phyloP scores from a whole-genome alignment of 2,329 filamentous ascomycete genomes.

The Hypomyces perniciosus region DNA sequence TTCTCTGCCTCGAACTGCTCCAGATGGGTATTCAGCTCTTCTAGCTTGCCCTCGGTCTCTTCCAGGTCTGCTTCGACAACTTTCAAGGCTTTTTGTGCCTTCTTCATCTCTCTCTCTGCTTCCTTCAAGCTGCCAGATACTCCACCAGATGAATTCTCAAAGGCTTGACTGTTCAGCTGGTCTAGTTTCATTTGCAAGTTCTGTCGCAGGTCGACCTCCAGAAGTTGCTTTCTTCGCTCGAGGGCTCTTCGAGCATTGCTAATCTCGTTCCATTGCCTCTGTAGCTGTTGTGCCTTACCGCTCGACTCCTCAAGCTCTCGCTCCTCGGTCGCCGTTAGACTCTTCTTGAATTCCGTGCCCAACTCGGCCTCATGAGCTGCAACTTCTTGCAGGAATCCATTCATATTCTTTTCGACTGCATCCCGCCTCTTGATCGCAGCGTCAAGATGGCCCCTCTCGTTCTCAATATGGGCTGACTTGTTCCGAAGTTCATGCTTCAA shows the following conservation, averaged over 20 bases:
- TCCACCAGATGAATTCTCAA: constrained; percentile 59
- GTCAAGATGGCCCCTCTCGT: constrained; percentile 67
- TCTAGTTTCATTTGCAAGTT: constrained; percentile 84
- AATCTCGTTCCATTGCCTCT: constrained; percentile 69
- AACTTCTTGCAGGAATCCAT: constrained; percentile 68
- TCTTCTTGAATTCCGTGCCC: constrained; percentile 85
- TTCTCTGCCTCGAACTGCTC: constrained; percentile 49
- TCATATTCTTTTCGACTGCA: constrained; percentile 67
- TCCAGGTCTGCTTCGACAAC: constrained; percentile 62
- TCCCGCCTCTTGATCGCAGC: constrained; percentile 58
- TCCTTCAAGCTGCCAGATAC: constrained; percentile 66
- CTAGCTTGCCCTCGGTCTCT: constrained; percentile 70
- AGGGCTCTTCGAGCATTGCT: constrained; percentile 69
- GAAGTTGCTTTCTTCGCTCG: constrained; percentile 71
- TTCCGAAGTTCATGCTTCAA: constrained; percentile 69
- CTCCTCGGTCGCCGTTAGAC: constrained; percentile 77
- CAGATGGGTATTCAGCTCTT: constrained; percentile 43
- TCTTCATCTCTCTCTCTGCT: constrained; percentile 73
- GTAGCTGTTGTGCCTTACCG: constrained; percentile 63
- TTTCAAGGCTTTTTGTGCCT: constrained; percentile 62
- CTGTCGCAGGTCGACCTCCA: constrained; percentile 84
- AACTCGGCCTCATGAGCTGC: constrained; percentile 75
- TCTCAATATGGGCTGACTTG: constrained; percentile 69
- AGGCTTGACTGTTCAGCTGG: constrained; percentile 70
- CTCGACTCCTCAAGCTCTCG: constrained; percentile 67